These are phyloP conservation scores for Tetrapyrgos nigripes DNA, from an alignment of 1,284 basidiomycete species.

Conservation along the genomic window DNA sequence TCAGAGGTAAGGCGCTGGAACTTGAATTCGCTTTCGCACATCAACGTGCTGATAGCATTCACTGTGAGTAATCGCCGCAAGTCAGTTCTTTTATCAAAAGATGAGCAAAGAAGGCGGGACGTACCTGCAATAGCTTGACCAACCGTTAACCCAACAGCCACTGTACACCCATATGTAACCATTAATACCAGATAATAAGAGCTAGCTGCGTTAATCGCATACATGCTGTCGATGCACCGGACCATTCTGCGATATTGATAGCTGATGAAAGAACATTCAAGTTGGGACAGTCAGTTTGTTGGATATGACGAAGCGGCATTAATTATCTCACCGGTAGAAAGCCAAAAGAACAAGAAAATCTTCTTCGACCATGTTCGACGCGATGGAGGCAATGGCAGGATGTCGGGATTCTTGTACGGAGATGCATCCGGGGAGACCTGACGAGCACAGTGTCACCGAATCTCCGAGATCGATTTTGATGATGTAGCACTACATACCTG, in stretches of 20 bases:
- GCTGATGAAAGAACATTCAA: constrained; percentile 23
- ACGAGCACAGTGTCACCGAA: neutral
- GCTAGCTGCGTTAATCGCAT: no score
- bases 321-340: constrained; percentile 30
- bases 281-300: neutral
- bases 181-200: neutral
- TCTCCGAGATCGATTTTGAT: neutral
- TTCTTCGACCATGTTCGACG: constrained; percentile 33
- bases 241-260: constrained; percentile 39
- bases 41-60: constrained; percentile 12
- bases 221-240: constrained; percentile 34
- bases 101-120: constrained; percentile 6
- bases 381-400: constrained; percentile 31
- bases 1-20: neutral
- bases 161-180: constrained; percentile 12
- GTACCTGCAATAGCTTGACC: constrained; percentile 35
- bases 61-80: neutral
- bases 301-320: neutral
- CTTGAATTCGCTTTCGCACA: constrained; percentile 3
- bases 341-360: constrained; percentile 37
- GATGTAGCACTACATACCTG: neutral
- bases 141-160: constrained; percentile 35
- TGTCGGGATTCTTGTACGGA: constrained; percentile 34
- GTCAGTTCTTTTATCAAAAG: neutral
- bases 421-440: constrained; percentile 28